Conservation (phyloP, 768 basidiomycete species). For the Hypholoma fasciculare region DNA sequence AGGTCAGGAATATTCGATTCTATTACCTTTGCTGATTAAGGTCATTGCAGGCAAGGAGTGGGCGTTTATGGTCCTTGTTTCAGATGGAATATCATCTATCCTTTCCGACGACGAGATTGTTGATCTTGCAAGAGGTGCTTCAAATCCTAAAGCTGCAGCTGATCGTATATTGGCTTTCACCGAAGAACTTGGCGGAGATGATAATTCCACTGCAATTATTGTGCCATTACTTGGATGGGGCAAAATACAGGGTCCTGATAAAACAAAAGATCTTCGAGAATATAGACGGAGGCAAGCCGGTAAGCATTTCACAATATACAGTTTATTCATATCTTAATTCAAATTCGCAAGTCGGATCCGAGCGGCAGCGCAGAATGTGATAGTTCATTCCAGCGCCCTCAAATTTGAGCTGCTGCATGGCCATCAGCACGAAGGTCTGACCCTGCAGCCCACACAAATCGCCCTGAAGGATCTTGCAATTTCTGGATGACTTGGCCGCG, state of each 20-base stretch:
- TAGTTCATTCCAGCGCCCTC: slow-evolving; percentile 11
- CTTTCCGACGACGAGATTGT: slow-evolving; percentile 94
- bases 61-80: slow-evolving; percentile 87
- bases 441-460: slow-evolving; percentile 92
- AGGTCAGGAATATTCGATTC: slow-evolving; percentile 42
- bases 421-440: slow-evolving; percentile 90
- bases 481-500: slow-evolving; percentile 91
- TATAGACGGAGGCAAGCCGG: slow-evolving; percentile 72
- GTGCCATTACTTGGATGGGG: slow-evolving; percentile 95
- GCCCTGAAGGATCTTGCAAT: slow-evolving; percentile 61
- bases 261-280: slow-evolving; percentile 79
- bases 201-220: slow-evolving; percentile 91
- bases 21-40: background rate
- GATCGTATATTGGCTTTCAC: slow-evolving; percentile 81
- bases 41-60: slow-evolving; percentile 65
- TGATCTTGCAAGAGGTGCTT: slow-evolving; percentile 76
- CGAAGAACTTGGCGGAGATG: slow-evolving; percentile 84
- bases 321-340: background rate
- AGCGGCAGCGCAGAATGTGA: slow-evolving; percentile 70
- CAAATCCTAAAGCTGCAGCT: slow-evolving; percentile 79
- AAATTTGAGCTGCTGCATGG: slow-evolving; percentile 85
- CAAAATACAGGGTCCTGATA: slow-evolving; percentile 73
- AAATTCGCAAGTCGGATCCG: slow-evolving; percentile 50
- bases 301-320: slow-evolving; percentile 24
- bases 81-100: slow-evolving; percentile 90